Base-by-base conservation (phyloP, 2,329 filamentous ascomycete species). In the Pseudocercospora vitis region DNA sequence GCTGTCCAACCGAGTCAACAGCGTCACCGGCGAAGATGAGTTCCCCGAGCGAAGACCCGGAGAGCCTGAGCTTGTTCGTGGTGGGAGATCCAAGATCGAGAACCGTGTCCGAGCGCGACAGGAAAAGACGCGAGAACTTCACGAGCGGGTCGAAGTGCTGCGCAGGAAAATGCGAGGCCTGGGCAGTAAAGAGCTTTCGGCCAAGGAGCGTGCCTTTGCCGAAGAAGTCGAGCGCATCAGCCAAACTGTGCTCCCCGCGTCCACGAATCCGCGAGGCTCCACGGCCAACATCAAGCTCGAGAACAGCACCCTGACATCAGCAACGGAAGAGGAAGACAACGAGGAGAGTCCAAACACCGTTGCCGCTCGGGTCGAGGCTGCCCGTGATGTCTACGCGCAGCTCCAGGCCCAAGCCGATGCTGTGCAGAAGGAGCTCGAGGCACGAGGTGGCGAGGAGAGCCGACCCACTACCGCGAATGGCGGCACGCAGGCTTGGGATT, bases 1-100 rank as follows among this genome's bases (percentile, higher is more conserved):
- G 63, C 79, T 89, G 33, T 83, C 82, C 65, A 74, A 77, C 32
- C 82, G 82, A 61, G 82, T 91, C 24, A 86, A 91, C 59, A 76
- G 76, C 33, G 81, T 89, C 53, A 83, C 80, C 4, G 83, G 82
- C 3, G 78, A 80, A 37, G 82, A 85, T 53, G 75, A 76, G 16
- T 59, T 63, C 33, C 57, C 56, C 28, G 53, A 61, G 14, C 57
- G 74, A 8, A 80, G 78, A 53, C 79, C 81, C 47, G 60, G 58
- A 28, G 59, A 59, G 39, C 60, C 58, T 1, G 58, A 62, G 11
- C 47, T 65, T 12, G 56, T 63, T 4, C 58, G 60, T 2, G 60
- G 51, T 4, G 62, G 61, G 7, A 54, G 46, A 7, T 76, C 76
- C 48, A 79, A 80, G 59, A 79, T 89, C 35, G 81, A 85, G 53